Evolutionary conservation across 495 filamentous ascomycete species (phyloP), one percentile per base, ranked within the genome.

Genomic region (Rhizodiscina lignyota): DNA sequence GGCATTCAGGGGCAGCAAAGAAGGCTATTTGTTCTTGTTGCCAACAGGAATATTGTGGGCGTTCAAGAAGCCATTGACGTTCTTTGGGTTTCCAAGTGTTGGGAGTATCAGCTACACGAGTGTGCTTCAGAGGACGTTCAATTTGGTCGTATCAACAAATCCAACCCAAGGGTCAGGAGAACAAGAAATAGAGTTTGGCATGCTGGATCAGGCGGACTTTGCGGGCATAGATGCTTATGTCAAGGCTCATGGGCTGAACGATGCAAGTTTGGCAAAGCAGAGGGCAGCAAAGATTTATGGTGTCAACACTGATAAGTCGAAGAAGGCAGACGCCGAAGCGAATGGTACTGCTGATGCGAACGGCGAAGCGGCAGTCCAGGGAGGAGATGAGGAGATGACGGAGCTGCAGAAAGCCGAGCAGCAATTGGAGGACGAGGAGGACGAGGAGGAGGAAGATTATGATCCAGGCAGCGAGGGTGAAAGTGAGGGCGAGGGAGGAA

Each of bases 41-140:
- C 70, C 78, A 28, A 75, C 66, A 16, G 89, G 89, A 2, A 87
- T 97, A 30, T 52, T 97, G 20, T 97, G 80, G 64, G 85, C 74
- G 1, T 96, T 93, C 68, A 94, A 94, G 55, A 97, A 97, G 50
- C 89, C 89, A 0, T 60, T 97, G 18, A 47, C 83, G 12, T 94
- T 83, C 62, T 74, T 96, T 41, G 73, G 83, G 2, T 79, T 91
- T 30, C 71, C 79, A 30, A 61, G 65, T 26, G 78, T 96, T 34
- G 73, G 74, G 2, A 79, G 79, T 6, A 67, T 94, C 11, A 85
- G 78, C 34, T 96, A 94, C 51, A 92, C 83, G 3, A 84, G 69
- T 21, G 78, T 97, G 32, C 65, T 96, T 3, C 84, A 89, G 45
- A 73, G 83, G 4, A 96, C 89, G 0, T 96, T 97, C 60, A 94